Base-by-base conservation (phyloP, 768 basidiomycete genomes). In the Rhizopogon rudus region DNA sequence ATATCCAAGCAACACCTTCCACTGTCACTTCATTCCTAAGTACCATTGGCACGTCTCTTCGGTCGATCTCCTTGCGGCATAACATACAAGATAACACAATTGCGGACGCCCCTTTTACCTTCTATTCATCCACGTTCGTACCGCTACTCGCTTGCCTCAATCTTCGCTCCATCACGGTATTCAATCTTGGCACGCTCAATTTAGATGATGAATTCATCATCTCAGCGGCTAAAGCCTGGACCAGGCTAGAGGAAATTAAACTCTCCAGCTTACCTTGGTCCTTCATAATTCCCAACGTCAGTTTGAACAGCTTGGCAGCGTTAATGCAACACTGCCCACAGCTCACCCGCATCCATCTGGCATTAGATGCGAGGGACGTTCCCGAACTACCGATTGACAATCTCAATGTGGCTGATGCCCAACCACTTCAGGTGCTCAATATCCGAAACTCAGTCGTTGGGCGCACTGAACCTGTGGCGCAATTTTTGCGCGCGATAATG, bases 221-320 rank as follows among this genome's bases (percentile, higher is more conserved):
- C 7, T 57, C 62, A 8, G 69, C 64, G 0, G 69, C 63, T 17
- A 52, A 42, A 12, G 69, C 67, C 1, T 69, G 68, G 68, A 60
- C 62, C 10, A 25, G 46, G 3, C 54, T 69, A 16, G 64, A 64
- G 17, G 66, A 64, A n/a, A 53, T 69, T 1, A 59, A 62, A 35
- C 61, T 70, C 44, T 62, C 61, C 14, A 64, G 67, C 25, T 57
- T 69, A 41, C 63, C 67, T n/a, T 69, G 69, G 67, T 37, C 48
- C 5, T 49, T 8, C 35, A 49, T 49, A 49, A 37, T 16, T 14
- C 35, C 48, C 14, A 59, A 1, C 54, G 57, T 10, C 54, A 40
- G 31, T 48, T 58, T 68, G 5, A 54, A 56, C 6, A 61, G 68
- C 14, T 10, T 68, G 7, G 63, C 66, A 5, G 55, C 54, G 29